Percentiles rank a stretch among this genome's conserved stretches.
phyloP scores from a whole-genome alignment of 345 rosid genomes.

The Clausena lansium region DNA sequence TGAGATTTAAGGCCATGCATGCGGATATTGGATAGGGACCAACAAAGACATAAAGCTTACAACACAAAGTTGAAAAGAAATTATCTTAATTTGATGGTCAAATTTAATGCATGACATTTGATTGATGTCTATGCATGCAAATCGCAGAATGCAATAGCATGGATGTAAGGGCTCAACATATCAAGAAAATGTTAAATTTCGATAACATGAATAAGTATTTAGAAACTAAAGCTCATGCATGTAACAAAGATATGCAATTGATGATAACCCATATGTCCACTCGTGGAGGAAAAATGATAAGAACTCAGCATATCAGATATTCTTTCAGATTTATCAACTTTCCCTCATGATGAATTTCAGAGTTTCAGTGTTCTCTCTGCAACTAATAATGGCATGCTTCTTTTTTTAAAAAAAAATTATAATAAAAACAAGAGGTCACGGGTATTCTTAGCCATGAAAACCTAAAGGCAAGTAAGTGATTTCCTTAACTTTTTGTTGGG shows the following conservation, averaged over 20 bases:
- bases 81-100: conserved; percentile 34
- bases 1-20: conserved; percentile 24
- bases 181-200: conserved; percentile 24
- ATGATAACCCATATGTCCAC: conserved; percentile 6
- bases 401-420: conserved; percentile 11
- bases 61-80: conserved; percentile 19
- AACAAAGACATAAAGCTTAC: conserved; percentile 26
- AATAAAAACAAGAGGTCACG: conserved; percentile 10
- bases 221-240: conserved; percentile 29
- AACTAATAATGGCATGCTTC: conserved; percentile 30
- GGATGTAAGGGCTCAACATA: conserved; percentile 18
- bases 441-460: conserved; percentile 24
- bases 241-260: conserved; percentile 27
- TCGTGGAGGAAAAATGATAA: conserved; percentile 4
- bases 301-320: conserved; percentile 32
- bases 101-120: conserved; percentile 25
- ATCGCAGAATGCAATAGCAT: conserved; percentile 6
- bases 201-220: neutral
- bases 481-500: conserved; percentile 24
- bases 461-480: neutral
- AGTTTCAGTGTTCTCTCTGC: conserved; percentile 33
- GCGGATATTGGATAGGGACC: conserved; percentile 20
- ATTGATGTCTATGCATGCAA: conserved; percentile 37
- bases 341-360: conserved; percentile 45
- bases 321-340: conserved; percentile 35